A percentile compares a stretch with the other conserved stretches of the same genome.
Evolutionary conservation across 345 rosid species (phyloP).

Genomic region (Lagerstroemia speciosa): DNA sequence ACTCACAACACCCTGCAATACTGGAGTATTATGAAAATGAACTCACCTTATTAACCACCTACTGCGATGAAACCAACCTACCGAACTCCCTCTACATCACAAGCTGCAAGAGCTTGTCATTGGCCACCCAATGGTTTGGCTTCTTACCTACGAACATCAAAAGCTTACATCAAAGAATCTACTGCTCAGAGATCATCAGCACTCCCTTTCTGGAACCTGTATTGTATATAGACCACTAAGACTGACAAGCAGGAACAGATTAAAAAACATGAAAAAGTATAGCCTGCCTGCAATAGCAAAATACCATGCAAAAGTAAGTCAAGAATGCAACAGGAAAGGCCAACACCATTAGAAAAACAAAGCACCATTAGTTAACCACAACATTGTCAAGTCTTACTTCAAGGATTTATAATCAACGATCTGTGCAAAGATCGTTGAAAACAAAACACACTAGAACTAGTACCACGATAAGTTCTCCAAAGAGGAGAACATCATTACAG

Average conservation of each 20-base stretch:
- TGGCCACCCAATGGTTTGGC: neutral
- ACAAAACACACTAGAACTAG: neutral
- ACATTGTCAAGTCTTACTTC: neutral
- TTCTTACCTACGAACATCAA: neutral
- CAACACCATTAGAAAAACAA: neutral
- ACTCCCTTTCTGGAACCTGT: no score
- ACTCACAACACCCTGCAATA: no score
- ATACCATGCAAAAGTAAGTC: no score
- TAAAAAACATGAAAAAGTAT: no score
- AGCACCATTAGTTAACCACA: neutral
- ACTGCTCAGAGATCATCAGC: no score
- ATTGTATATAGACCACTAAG: no score
- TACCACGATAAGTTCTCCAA: conserved; percentile 6
- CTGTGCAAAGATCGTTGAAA: neutral
- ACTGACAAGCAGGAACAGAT: neutral
- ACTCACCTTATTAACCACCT: neutral
- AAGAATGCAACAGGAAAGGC: neutral
- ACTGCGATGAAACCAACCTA: no score
- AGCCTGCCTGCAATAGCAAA: no score
- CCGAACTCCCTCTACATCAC: neutral
- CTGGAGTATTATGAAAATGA: no score
- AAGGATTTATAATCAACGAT: neutral
- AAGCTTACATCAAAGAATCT: neutral
- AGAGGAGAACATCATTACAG: conserved; percentile 1
- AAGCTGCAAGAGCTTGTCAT: neutral